These are phyloP conservation scores for Pelomyxa schiedti DNA, from an alignment of 78 protist genomes.

Conservation along the genomic window DNA sequence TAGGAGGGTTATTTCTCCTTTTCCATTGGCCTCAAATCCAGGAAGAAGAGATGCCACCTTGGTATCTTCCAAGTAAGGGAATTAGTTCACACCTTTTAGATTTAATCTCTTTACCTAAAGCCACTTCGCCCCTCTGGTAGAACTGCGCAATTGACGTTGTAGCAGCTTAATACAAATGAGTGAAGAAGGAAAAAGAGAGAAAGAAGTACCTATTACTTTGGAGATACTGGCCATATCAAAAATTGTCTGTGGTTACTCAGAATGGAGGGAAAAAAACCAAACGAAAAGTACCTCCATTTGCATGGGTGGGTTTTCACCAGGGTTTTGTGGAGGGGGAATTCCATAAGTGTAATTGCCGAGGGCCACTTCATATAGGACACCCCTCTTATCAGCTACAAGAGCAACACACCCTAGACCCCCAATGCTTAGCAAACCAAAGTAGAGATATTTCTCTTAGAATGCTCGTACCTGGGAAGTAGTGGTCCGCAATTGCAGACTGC, in stretches of 20 bases:
- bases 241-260: neutral
- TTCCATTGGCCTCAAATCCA: constrained; percentile 6
- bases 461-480: no score
- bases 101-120: neutral
- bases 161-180: no score
- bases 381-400: no score
- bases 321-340: neutral
- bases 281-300: neutral
- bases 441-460: no score
- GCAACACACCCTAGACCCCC: no score
- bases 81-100: neutral
- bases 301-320: neutral
- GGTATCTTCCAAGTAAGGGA: neutral
- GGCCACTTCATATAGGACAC: neutral
- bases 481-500: no score
- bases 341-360: neutral
- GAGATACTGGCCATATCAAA: neutral
- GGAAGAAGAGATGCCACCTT: neutral
- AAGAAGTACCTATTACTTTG: neutral
- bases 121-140: neutral
- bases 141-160: neutral
- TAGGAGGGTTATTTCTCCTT: neutral
- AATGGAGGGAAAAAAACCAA: neutral
- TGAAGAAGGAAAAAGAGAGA: no score
- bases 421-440: no score